Base-by-base conservation (phyloP, 371 early-diverging fungal genomes). In the Apophysomyces sp. region DNA sequence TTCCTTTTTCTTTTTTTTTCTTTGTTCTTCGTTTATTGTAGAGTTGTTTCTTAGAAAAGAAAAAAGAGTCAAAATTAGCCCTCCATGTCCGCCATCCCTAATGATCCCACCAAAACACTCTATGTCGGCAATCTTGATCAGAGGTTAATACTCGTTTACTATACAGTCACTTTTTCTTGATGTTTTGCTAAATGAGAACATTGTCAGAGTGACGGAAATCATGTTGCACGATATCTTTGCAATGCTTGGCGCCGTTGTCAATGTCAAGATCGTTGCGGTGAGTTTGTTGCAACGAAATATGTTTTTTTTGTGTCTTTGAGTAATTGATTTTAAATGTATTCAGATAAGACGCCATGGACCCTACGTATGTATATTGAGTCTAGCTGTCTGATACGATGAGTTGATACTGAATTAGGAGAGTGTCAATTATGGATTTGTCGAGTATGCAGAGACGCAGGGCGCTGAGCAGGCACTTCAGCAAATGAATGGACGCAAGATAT, bases 91-190 rank as follows among this genome's bases (percentile, higher is more conserved):
- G 26, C 9, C 30, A 7, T 36, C 27, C 27, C 31, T 53, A 32
- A 32, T 29, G 52, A 52, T 15, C 30, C 59, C 27, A 16, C 27
- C 26, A 28, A 27, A 49, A 74, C 77, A 16, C 72, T 93, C 29
- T 95, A 94, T 65, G 93, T 94, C 29, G 95, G 94, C 34, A 94
- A 93, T 73, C 82, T 95, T 62, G 94, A 95, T 77, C 90, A 87
- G 59, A 86, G 88, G 81, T 80, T 60, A 57, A 36, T 39, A 28
- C 18, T 26, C 24, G 53, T 26, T 53, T 31, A 55, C 32, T 8
- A 12, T 21, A 2, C 11, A 18, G 12, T 31, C n/a, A 4, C 13
- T 28, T 27, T 54, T 4, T 54, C 4, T 32, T 9, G 4, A 26
- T 21, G 1, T 28, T 27, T 34, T 55, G 12, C 30, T 28, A 44